Conservation (phyloP, 352 stramenopile genomes). For the Globisporangium irregulare region DNA sequence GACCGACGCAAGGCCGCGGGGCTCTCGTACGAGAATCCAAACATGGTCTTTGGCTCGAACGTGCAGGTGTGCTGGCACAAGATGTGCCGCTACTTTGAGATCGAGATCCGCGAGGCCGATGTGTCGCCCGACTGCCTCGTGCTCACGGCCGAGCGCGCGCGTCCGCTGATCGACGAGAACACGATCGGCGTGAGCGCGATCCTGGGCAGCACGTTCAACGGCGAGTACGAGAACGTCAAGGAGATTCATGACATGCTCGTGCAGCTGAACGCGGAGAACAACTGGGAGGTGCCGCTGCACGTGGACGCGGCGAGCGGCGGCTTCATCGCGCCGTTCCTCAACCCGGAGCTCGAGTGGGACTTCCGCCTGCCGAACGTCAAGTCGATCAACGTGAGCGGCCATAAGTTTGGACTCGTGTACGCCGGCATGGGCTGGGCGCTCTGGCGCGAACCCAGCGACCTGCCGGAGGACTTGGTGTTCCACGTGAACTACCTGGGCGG, state of each 20-base stretch:
- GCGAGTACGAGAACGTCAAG: conserved; percentile 91
- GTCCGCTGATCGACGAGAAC: conserved; percentile 87
- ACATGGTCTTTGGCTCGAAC: conserved; percentile 92
- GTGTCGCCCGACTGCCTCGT: conserved; percentile 85
- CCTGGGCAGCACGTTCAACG: conserved; percentile 91
- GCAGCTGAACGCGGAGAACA: conserved; percentile 80
- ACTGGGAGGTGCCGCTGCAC: conserved; percentile 86
- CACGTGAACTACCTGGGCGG: conserved; percentile 92
- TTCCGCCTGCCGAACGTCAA: conserved; percentile 90
- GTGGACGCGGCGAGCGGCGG: conserved; percentile 90
- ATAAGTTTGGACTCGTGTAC: conserved; percentile 94
- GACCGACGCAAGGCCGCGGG: conserved; percentile 77
- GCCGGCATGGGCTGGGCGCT: conserved; percentile 92
- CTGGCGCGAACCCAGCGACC: conserved; percentile 78
- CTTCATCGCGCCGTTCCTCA: conserved; percentile 92
- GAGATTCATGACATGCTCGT: conserved; percentile 87
- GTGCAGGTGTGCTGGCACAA: conserved; percentile 94
- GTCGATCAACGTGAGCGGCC: conserved; percentile 92
- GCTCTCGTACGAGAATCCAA: conserved; percentile 83
- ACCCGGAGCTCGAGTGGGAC: conserved; percentile 87
- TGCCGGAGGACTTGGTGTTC: conserved; percentile 88
- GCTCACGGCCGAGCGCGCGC: conserved; percentile 77
- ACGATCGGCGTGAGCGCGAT: conserved; percentile 92
- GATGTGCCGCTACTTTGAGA: conserved; percentile 94
- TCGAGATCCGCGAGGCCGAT: conserved; percentile 86